Evolutionary conservation across 2,329 filamentous ascomycete genomes (phyloP).

Genomic region (Arthrobotrys megalospora): DNA sequence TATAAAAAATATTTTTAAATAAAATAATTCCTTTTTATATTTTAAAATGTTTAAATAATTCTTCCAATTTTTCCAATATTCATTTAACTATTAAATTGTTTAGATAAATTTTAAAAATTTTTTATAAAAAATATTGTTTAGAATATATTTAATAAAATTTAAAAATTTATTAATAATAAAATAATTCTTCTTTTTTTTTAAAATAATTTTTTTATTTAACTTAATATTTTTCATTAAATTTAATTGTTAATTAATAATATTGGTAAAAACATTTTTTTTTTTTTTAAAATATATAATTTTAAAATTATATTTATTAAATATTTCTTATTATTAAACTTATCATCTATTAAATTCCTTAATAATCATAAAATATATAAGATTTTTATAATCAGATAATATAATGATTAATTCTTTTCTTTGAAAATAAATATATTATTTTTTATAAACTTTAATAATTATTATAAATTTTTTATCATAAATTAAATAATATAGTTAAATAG

Average conservation of each 20-base stretch:
- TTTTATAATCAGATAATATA: too few species aligned
- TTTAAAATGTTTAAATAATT: too few species aligned
- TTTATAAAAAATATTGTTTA: constrained; percentile 30
- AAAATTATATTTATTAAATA: constrained; percentile 24
- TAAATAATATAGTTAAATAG: neutral
- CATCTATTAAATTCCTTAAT: neutral
- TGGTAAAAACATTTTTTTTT: constrained; percentile 2
- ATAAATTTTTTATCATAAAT: constrained; percentile 30
- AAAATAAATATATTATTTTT: constrained; percentile 6
- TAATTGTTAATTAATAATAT: constrained; percentile 5
- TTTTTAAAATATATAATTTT: constrained; percentile 22
- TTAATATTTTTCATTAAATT: constrained; percentile 12
- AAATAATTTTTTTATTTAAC: constrained; percentile 8
- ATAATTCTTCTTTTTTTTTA: constrained; percentile 7
- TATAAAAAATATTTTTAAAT: too few species aligned
- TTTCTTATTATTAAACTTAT: neutral
- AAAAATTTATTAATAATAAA: constrained; percentile 31
- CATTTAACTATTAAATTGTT: too few species aligned
- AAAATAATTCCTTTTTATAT: too few species aligned
- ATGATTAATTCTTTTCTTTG: too few species aligned
- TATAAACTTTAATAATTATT: constrained; percentile 18
- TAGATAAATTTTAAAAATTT: constrained; percentile 18
- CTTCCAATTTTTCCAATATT: too few species aligned
- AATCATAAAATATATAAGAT: too few species aligned
- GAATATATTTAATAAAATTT: constrained; percentile 19